A percentile compares a stretch with the other conserved stretches of the same genome.
Conservation (phyloP, 2,329 filamentous ascomycete genomes). For the Colletotrichum karsti region DNA sequence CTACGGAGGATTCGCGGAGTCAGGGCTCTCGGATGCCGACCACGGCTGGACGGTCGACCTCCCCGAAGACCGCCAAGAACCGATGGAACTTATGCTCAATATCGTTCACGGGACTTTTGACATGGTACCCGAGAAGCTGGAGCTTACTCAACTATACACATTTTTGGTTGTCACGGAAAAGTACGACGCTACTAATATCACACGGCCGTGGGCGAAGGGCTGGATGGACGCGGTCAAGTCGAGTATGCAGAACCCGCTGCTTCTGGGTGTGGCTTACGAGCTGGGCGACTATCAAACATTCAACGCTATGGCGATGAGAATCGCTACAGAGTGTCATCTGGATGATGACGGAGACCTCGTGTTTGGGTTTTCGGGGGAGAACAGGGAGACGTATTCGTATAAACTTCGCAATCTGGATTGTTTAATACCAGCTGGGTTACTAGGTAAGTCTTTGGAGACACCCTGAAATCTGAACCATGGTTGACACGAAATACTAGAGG, state of each 20-base stretch:
- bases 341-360: slow-evolving; percentile 15
- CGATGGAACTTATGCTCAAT: slow-evolving; percentile 37
- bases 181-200: slow-evolving; percentile 36
- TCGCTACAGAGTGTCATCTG: slow-evolving; percentile 32
- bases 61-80: slow-evolving; percentile 39
- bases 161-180: slow-evolving; percentile 40
- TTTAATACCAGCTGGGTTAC: background rate
- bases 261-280: slow-evolving; percentile 42
- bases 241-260: slow-evolving; percentile 28
- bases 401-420: slow-evolving; percentile 8
- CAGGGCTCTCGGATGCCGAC: background rate
- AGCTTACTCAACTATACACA: slow-evolving; percentile 35
- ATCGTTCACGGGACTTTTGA: slow-evolving; percentile 40
- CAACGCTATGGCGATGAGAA: slow-evolving; percentile 29
- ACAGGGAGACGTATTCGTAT: background rate
- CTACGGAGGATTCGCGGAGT: slow-evolving; percentile 36
- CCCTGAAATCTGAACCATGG: fast-evolving
- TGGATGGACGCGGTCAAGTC: slow-evolving; percentile 32
- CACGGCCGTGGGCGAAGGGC: slow-evolving; percentile 34
- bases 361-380: background rate
- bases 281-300: slow-evolving; percentile 37
- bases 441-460: background rate
- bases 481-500: background rate
- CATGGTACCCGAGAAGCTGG: slow-evolving; percentile 32
- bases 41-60: slow-evolving; percentile 38